These are phyloP conservation scores for Corynespora cassiicola DNA, from an alignment of 2,329 filamentous ascomycete species.

Conservation along the genomic window DNA sequence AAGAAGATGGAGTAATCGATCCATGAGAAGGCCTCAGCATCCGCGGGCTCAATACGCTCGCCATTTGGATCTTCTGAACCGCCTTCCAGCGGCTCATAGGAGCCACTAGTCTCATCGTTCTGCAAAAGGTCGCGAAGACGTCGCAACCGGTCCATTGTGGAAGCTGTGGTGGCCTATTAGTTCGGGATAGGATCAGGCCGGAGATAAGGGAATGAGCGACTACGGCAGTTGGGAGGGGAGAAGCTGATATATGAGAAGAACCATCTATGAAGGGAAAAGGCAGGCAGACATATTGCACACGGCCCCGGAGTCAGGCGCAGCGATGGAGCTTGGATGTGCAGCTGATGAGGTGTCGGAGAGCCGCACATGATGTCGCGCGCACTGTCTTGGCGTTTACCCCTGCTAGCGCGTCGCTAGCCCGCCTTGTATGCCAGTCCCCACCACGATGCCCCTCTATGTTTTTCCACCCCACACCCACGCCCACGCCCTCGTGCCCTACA, in stretches of 20 bases:
- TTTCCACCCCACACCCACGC: neutral
- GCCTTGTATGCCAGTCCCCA: slow-evolving; percentile 10
- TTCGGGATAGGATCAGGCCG: neutral
- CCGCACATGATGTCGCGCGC: slow-evolving; percentile 19
- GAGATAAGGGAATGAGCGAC: neutral
- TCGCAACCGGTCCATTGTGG: slow-evolving; percentile 44
- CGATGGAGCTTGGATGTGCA: slow-evolving; percentile 1
- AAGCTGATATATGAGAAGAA: slow-evolving; percentile 4
- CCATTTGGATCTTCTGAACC: slow-evolving; percentile 42
- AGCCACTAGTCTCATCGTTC: slow-evolving; percentile 26
- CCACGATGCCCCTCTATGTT: slow-evolving; percentile 18
- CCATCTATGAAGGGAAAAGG: slow-evolving; percentile 2
- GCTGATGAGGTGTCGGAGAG: slow-evolving; percentile 24
- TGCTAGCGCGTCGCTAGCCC: slow-evolving; percentile 8
- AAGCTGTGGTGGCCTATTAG: no score
- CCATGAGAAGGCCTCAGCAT: slow-evolving; percentile 72
- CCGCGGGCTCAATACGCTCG: slow-evolving; percentile 34
- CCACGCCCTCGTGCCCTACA: neutral
- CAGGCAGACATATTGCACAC: slow-evolving; percentile 30
- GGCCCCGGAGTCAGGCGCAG: slow-evolving; percentile 12
- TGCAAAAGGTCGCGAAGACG: slow-evolving; percentile 36
- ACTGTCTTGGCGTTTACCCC: slow-evolving; percentile 8
- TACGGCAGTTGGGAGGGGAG: slow-evolving; percentile 16
- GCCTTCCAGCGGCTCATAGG: slow-evolving; percentile 48
- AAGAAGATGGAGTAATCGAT: slow-evolving; percentile 85